Evolutionary conservation across 129 eudicot species (phyloP), one percentile per base, ranked within the genome.

Genomic region (Saposhnikovia divaricata): DNA sequence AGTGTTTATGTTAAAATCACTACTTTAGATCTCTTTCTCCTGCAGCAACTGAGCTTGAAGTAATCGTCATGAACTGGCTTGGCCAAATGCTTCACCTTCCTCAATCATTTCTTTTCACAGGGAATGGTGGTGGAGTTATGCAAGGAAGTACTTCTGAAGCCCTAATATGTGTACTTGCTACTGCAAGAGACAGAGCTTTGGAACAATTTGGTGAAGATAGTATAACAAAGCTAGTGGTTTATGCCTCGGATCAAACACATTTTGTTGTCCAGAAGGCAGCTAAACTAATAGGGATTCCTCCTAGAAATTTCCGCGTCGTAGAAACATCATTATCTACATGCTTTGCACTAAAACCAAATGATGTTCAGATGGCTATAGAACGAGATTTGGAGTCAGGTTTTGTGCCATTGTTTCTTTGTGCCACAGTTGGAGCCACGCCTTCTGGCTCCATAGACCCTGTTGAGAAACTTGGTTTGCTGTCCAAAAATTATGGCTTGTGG

Each of bases 101-200:
- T 2, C 27, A 53, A 1, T 76, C 82, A 7, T 88, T 85, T 53
- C 80, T 81, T 31, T 88, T 88, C 79, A 72, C 86, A 0, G 89
- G 87, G 43, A 80, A 80, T 0, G 91, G 91, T 46, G 91, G 91
- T 3, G 91, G 89, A 21, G 91, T 86, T 0, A 6, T 88, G 43
- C 86, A 83, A n/a, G 89, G 89, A 9, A 83, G 83, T 48, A 88
- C 91, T 48, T 81, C 86, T 81, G 91, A 88, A 55, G 87, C 89
- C 71, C 59, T 88, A 11, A 11, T 88, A 18, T 83, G 86, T 65
- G 80, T 84, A 0, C 59, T 88, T 38, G 78, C 72, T 7, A 89
- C 89, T 6, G 80, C 87, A 28, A 81, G 91, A 57, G 91, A 88
- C 46, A 78, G 48, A 72, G 74, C 74, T 48, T 61, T 85, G 61